Conservation (phyloP, 2,329 filamentous ascomycete species). For the Fusarium mexicanum region DNA sequence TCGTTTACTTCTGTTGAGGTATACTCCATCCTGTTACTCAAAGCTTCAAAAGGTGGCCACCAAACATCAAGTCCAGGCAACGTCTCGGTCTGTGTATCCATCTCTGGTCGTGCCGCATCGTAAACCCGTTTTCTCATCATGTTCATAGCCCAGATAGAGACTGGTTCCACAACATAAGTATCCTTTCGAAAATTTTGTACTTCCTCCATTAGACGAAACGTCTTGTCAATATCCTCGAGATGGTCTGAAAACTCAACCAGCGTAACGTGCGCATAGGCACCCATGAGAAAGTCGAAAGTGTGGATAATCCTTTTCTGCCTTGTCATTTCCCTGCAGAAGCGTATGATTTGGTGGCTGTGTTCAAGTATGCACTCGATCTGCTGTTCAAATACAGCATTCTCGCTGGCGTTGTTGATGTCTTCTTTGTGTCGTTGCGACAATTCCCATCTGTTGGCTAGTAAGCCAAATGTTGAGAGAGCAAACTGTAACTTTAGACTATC, state of each 20-base stretch:
- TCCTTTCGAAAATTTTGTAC: background rate
- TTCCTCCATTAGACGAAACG: background rate
- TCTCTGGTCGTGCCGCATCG: background rate
- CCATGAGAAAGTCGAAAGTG: background rate
- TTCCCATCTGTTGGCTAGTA: background rate
- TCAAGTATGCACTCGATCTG: background rate
- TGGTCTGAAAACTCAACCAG: background rate
- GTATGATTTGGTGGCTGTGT: background rate
- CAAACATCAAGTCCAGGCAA: background rate
- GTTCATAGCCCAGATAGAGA: background rate
- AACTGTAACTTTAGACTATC: background rate
- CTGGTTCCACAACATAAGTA: background rate
- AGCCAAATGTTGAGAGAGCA: background rate
- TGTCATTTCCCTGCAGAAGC: background rate
- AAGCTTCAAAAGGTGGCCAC: background rate
- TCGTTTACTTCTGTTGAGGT: background rate
- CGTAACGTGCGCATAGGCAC: background rate
- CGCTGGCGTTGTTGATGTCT: accelerated
- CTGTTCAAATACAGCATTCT: background rate
- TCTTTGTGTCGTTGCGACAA: background rate
- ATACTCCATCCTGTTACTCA: background rate
- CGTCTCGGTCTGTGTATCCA: accelerated
- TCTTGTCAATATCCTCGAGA: background rate
- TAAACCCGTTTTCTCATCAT: background rate
- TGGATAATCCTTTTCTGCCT: background rate